Evolutionary conservation across 2,329 filamentous ascomycete genomes (phyloP), one percentile per base, ranked within the genome.

Genomic region (Verticillium zaregamsianum): DNA sequence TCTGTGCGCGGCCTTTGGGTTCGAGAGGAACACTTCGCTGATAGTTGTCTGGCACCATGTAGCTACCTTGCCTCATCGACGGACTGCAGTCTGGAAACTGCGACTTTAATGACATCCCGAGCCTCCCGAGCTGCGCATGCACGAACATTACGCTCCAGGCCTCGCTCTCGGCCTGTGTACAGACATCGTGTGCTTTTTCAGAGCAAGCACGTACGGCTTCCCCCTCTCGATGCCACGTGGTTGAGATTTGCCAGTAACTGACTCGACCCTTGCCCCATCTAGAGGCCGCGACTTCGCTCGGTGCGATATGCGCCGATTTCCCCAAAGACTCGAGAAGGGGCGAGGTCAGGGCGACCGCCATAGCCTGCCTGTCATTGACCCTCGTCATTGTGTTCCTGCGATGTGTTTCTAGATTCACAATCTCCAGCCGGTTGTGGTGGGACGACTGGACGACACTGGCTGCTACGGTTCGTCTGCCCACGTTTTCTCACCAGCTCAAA

Each of bases 381-480:
- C 23, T 55, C 5, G n/a, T 55, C 5, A 54, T 52, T 4, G 64
- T 65, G 1, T 31, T 33, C 4, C 62, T 65, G 1, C 52, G 64
- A 3, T 65, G 60, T 6, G 17, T 61, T 6, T 60, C 62, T 2
- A 56, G 64, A 31, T 31, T 59, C 14, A 40, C 39, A 1, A 54
- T 60, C 4, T 59, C 64, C 3, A 60, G 45, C 5, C 31, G 33
- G 11, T 45, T 64, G 5, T 65, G 64, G 64, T 64, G 64, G 64
- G 62, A 65, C 28, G 64, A 65, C 9, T 59, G 60, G 59, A 61
- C 56, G 3, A 63, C 62, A 3, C 25, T 62, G 60, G 25, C 59
- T 5, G 62, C 62, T 2, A 45, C 59, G 37, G 64, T 65, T 28
- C 8, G 63, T 14, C 3, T 9, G 1, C 4, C 17, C 3, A 7